Conservation (phyloP, 2,329 filamentous ascomycete genomes). For the Microcyclospora pomicola region DNA sequence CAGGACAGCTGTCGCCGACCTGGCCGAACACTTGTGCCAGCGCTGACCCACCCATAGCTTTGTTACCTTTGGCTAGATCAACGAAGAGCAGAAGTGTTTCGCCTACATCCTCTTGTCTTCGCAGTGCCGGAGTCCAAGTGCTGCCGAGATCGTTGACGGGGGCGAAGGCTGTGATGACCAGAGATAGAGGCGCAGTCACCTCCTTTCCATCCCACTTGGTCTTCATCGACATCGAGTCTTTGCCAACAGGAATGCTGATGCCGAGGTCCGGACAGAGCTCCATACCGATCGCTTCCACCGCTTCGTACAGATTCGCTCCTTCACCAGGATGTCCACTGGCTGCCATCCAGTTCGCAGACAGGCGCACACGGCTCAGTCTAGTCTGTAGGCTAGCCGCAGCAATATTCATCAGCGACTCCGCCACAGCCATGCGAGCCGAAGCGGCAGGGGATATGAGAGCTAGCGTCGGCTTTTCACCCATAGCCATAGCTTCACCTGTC, state of each 20-base stretch:
- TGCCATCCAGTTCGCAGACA: slow-evolving; percentile 98
- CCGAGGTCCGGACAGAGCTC: slow-evolving; percentile 82
- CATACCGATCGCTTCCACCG: slow-evolving; percentile 84
- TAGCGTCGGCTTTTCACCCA: slow-evolving; percentile 82
- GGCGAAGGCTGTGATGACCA: slow-evolving; percentile 82
- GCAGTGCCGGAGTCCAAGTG: slow-evolving; percentile 88
- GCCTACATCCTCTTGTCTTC: slow-evolving; percentile 71
- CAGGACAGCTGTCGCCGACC: slow-evolving; percentile 70
- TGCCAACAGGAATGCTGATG: slow-evolving; percentile 88
- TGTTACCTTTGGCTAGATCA: slow-evolving; percentile 68
- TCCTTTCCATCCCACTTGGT: slow-evolving; percentile 83
- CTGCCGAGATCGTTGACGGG: slow-evolving; percentile 67
- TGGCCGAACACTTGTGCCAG: slow-evolving; percentile 81
- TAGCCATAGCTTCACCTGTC: slow-evolving; percentile 91
- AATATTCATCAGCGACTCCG: slow-evolving; percentile 84
- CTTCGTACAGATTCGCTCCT: slow-evolving; percentile 82
- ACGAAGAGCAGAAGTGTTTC: slow-evolving; percentile 83
- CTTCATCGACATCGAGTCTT: slow-evolving; percentile 99
- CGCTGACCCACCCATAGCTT: slow-evolving; percentile 78
- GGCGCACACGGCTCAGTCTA: slow-evolving; percentile 62
- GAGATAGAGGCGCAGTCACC: slow-evolving; percentile 81
- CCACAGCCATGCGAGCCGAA: slow-evolving; percentile 92
- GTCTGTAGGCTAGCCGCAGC: slow-evolving; percentile 65
- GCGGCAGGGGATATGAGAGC: slow-evolving; percentile 81
- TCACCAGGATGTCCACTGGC: slow-evolving; percentile 89